Conservation (phyloP, 441 rosid species). For the Gossypium schwendimanii region DNA sequence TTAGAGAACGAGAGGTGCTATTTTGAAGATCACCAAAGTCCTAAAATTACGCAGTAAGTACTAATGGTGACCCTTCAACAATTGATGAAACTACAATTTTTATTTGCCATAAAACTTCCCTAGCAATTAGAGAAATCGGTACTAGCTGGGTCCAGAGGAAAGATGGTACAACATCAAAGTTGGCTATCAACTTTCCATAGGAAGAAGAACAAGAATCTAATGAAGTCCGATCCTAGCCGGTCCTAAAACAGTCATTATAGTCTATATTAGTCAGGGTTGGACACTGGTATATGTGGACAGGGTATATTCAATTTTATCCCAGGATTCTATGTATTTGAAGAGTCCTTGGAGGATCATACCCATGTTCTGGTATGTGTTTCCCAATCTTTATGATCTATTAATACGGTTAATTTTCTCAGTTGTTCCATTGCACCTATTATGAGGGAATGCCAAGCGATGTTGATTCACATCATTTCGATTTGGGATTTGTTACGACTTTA, state of each 20-base stretch:
- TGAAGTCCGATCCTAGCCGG: neutral
- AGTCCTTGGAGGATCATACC: neutral
- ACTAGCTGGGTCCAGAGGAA: neutral
- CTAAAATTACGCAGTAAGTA: no score
- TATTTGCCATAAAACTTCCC: no score
- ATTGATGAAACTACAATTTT: no score
- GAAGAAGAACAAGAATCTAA: neutral
- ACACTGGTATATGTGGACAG: no score
- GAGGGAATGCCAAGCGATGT: neutral
- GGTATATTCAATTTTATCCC: no score
- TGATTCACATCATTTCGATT: neutral
- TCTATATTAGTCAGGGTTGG: neutral
- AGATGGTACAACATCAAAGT: neutral
- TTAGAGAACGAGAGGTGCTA: no score
- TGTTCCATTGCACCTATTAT: neutral
- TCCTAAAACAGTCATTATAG: neutral
- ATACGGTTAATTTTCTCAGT: neutral
- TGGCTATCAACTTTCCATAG: neutral
- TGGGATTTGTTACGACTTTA: neutral
- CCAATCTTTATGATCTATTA: neutral
- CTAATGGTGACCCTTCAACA: neutral
- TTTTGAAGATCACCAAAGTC: no score
- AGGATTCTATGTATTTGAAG: no score
- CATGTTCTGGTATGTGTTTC: neutral
- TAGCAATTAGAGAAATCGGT: neutral